Base-by-base conservation (phyloP, 768 basidiomycete genomes). In the Daedaleopsis nitida region DNA sequence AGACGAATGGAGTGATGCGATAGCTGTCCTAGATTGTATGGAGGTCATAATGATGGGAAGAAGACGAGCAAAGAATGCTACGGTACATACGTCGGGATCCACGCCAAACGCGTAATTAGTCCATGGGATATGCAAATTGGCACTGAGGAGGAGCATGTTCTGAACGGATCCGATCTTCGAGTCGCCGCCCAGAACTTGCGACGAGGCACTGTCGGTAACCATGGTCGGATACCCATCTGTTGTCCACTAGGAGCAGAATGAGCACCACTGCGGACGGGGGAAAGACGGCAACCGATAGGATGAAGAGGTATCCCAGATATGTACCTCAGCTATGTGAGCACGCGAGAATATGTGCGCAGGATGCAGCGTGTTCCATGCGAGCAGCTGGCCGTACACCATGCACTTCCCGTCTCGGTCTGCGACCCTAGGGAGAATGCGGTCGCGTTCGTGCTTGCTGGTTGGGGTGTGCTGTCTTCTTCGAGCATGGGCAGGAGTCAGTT, bases 1-100 rank as follows among this genome's bases (percentile, higher is more conserved):
- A 62, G 32, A 65, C 67, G 63, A 75, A 75, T 19, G 68, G 67
- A 16, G 70, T 71, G 49, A 75, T 68, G 16, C 66, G 65, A 49
- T 75, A 72, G 55, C 69, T 67, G 55, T 73, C 65, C 74, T 76
- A 57, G 38, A 43, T 10, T 32, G 3, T 32, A 58, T 11, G 19
- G 34, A 16, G 4, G 24, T 6, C 39, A 42, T n/a, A 27, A 24
- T n/a, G 39, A 24, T 49, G 32, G 43, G 17, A 6, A 12, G 37
- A 12, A 21, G 27, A n/a, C 6, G 32, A 7, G 12, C 13, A 42
- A n/a, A 50, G 19, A 24, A 8, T 27, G 43, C 27, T 45, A 61
- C 3, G 35, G 32, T 51, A 61, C 70, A 42, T 56, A 74, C 73
- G 27, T 70, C 63, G n/a, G 68, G 68, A 53, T 74, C 57, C 14